phyloP scores from a whole-genome alignment of 2,329 filamentous ascomycete genomes.

The Cordyceps cateniannulata region DNA sequence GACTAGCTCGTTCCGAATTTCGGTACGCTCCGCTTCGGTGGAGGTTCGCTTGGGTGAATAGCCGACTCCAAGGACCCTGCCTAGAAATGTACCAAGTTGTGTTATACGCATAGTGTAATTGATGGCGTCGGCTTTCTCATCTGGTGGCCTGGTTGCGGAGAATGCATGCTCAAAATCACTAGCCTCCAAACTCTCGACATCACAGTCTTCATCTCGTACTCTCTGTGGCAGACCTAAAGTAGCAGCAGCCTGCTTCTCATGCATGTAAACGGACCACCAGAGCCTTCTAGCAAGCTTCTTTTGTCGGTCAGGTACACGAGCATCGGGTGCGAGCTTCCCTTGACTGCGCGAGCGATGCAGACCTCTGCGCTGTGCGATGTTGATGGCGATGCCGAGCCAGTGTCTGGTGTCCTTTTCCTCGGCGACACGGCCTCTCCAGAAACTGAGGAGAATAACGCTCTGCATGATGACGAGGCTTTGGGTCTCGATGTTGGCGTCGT shows the following conservation, averaged over 20 bases:
- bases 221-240: constrained; percentile 39
- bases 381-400: constrained; percentile 39
- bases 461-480: constrained; percentile 39
- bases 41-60: constrained; percentile 14
- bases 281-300: constrained; percentile 32
- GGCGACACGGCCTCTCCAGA: constrained; percentile 39
- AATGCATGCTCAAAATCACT: constrained; percentile 17
- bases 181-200: constrained; percentile 27
- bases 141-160: constrained; percentile 19
- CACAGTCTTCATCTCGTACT: constrained; percentile 43
- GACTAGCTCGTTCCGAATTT: constrained; percentile 27
- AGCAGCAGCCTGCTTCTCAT: constrained; percentile 40
- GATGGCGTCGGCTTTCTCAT: constrained; percentile 23
- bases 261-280: constrained; percentile 45
- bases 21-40: constrained; percentile 26
- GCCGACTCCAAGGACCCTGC: constrained; percentile 13
- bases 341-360: constrained; percentile 25
- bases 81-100: constrained; percentile 23
- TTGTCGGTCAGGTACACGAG: constrained; percentile 9
- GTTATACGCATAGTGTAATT: constrained; percentile 25
- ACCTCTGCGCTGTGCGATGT: constrained; percentile 35
- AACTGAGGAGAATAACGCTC: constrained; percentile 42
- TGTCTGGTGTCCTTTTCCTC: constrained; percentile 35
- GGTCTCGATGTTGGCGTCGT: constrained; percentile 40
- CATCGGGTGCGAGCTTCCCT: background rate